Evolutionary conservation across 495 filamentous ascomycete species (phyloP).

Genomic region (Parathielavia appendiculata): DNA sequence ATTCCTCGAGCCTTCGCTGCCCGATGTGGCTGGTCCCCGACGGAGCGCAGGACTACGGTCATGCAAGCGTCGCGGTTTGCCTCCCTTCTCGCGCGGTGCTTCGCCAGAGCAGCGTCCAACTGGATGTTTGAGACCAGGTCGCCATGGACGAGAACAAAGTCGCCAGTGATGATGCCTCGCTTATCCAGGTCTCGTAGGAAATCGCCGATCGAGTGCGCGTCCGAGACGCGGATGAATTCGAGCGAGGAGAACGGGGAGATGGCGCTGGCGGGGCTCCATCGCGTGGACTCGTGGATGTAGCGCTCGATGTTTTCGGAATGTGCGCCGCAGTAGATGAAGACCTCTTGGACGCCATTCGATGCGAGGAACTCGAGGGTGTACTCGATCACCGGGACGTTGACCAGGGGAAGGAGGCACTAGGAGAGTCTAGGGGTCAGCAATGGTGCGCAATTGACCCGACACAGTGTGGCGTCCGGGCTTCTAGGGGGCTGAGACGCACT

Average conservation of each 20-base stretch:
- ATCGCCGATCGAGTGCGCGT: constrained; percentile 80
- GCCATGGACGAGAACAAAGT: constrained; percentile 89
- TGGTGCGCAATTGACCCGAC: neutral
- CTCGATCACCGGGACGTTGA: constrained; percentile 91
- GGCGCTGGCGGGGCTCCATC: constrained; percentile 41
- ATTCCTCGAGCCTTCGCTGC: constrained; percentile 63
- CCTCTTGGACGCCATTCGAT: constrained; percentile 84
- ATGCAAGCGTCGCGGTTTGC: constrained; percentile 94
- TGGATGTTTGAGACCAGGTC: constrained; percentile 90
- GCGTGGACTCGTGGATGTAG: constrained; percentile 57
- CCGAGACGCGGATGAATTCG: constrained; percentile 79
- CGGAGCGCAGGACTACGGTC: constrained; percentile 88
- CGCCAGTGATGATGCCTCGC: constrained; percentile 76
- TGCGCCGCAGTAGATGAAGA: constrained; percentile 85
- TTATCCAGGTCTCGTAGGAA: constrained; percentile 91
- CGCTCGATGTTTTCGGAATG: constrained; percentile 86
- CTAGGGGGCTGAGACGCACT: constrained; percentile 49
- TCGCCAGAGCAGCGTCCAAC: constrained; percentile 70
- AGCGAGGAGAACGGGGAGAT: constrained; percentile 82
- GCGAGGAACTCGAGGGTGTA: constrained; percentile 97
- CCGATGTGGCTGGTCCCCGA: constrained; percentile 60
- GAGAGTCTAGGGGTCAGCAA: constrained; percentile 6
- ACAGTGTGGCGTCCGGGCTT: neutral
- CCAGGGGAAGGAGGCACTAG: constrained; percentile 89
- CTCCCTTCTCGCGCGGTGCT: constrained; percentile 74